These are phyloP conservation scores for Parasitella parasitica DNA, from an alignment of 371 early-diverging fungal species.

Conservation along the genomic window DNA sequence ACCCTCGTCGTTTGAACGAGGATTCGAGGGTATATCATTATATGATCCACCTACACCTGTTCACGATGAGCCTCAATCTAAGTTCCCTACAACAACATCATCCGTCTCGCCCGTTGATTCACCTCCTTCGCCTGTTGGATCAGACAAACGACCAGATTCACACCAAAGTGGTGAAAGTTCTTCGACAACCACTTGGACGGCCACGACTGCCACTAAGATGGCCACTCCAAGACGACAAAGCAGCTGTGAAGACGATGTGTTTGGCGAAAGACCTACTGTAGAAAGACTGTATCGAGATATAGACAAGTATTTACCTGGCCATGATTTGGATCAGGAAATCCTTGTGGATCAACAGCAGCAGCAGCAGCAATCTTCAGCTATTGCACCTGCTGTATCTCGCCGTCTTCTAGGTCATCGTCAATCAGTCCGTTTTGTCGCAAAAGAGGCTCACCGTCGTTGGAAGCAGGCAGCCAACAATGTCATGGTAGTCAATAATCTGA, in stretches of 20 bases:
- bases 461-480: slow-evolving; percentile 16
- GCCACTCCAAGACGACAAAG: neutral
- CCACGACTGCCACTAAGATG: neutral
- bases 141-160: slow-evolving; percentile 1
- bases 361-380: neutral
- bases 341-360: neutral
- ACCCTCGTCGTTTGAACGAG: neutral
- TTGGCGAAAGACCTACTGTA: slow-evolving; percentile 66
- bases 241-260: slow-evolving; percentile 22
- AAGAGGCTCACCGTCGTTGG: slow-evolving; percentile 52
- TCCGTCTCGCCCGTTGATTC: neutral
- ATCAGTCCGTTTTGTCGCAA: slow-evolving; percentile 60
- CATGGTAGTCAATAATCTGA: slow-evolving; percentile 21
- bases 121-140: slow-evolving; percentile 17
- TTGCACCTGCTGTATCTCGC: neutral
- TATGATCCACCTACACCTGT: slow-evolving; percentile 23
- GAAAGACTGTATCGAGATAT: slow-evolving; percentile 67
- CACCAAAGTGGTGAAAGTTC: neutral
- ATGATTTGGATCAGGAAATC: slow-evolving; percentile 71
- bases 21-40: slow-evolving; percentile 12
- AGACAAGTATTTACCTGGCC: slow-evolving; percentile 71
- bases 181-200: neutral
- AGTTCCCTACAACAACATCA: neutral
- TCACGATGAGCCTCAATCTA: neutral
- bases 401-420: slow-evolving; percentile 33